Percentiles rank a stretch among this genome's conserved stretches.
Conservation (phyloP, 2,329 filamentous ascomycete genomes). For the Stemphylium lycopersici region DNA sequence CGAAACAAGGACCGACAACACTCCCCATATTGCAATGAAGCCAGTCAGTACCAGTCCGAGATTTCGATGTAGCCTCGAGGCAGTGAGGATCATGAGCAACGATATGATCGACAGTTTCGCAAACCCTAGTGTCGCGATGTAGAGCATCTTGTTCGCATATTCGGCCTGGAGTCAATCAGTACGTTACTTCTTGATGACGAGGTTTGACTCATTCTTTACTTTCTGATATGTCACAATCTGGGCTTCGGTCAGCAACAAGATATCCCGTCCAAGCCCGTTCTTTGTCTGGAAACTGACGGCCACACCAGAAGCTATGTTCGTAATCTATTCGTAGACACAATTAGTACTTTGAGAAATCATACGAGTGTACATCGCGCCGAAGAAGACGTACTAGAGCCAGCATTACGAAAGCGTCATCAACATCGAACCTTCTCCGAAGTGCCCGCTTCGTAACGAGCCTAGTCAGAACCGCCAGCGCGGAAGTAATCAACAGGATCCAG, state of each 20-base stretch:
- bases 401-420: slow-evolving; percentile 46
- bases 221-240: slow-evolving; percentile 40
- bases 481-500: slow-evolving; percentile 45
- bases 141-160: slow-evolving; percentile 45
- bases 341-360: slow-evolving; percentile 13
- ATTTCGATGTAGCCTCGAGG: slow-evolving; percentile 36
- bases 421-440: slow-evolving; percentile 36
- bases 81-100: slow-evolving; percentile 43
- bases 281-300: slow-evolving; percentile 39
- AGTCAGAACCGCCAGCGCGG: slow-evolving; percentile 41
- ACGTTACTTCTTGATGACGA: too few species aligned
- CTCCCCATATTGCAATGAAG: slow-evolving; percentile 41
- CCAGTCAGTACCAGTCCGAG: slow-evolving; percentile 33
- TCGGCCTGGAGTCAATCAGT: slow-evolving; percentile 28
- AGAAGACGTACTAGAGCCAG: slow-evolving; percentile 37
- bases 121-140: slow-evolving; percentile 42
- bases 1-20: slow-evolving; percentile 34
- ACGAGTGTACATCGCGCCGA: not conserved
- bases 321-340: slow-evolving; percentile 20
- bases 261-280: slow-evolving; percentile 40
- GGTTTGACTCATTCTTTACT: slow-evolving; percentile 20
- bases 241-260: slow-evolving; percentile 20
- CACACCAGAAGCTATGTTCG: slow-evolving; percentile 42
- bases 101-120: slow-evolving; percentile 47
- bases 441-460: slow-evolving; percentile 44